Base-by-base conservation (phyloP, 768 basidiomycete species). In the Suillus alpinus region DNA sequence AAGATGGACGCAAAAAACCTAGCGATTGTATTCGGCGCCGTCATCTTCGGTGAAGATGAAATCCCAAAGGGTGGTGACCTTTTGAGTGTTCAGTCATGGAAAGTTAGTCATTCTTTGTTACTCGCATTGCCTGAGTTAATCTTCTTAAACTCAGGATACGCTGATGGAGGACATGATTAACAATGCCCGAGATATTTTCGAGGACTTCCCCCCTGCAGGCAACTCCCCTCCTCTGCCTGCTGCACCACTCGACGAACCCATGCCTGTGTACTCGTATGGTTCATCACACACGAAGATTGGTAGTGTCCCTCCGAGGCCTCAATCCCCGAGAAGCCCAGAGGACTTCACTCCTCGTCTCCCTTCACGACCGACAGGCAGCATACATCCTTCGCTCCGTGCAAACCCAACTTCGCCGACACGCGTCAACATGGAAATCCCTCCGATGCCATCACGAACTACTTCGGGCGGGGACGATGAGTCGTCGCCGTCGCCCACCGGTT, bases 1-100 rank as follows among this genome's bases (percentile, higher is more conserved):
- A 96, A 95, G 75, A 97, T 97, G 95, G 95, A 94, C 67, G 80
- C 88, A 3, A 94, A 89, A 78, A 97, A 96, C 69, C 78, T 97
- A 26, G 92, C 94, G 3, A 95, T 97, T 51, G 88, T 95, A 4
- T 95, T 96, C 75, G 89, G 90, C 20, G 80, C 86, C 9, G 92
- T 94, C 26, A 85, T 97, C 51, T 95, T 97, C 65, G 94, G 94
- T 6, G 93, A 95, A 72, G 94, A 97, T 63, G 92, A 95, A 63
- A 81, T 94, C 59, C 87, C 91, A 4, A 91, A 90, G 70, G 85
- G 80, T 40, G 86, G 83, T 0, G 91, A 94, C 69, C 79, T 95
- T 18, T 76, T 95, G 23, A 88, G 78, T 59, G 82, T 95, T n/a
- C 87, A 90, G 67, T 78, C 79, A 16, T 79, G 75, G 69, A 95